phyloP scores from a whole-genome alignment of 2,329 filamentous ascomycete genomes.

The Aspergillus flavus region DNA sequence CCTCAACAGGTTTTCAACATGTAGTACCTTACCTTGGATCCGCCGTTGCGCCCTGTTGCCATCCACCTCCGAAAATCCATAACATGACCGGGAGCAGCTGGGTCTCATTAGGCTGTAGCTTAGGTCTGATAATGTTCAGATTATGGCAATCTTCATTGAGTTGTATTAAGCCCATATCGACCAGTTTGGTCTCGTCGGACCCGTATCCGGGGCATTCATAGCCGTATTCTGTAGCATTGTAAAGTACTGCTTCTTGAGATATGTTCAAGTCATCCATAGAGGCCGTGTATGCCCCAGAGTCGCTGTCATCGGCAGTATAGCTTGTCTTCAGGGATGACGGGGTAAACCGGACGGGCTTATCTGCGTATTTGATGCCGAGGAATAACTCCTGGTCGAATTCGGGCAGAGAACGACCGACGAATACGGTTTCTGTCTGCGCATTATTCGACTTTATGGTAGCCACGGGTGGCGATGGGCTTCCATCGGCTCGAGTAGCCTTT shows the following conservation, averaged over 20 bases:
- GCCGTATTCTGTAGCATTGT: conserved; percentile 35
- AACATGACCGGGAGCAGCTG: conserved; percentile 31
- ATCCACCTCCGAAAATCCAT: conserved; percentile 37
- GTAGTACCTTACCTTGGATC: conserved; percentile 29
- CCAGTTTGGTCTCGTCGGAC: conserved; percentile 29
- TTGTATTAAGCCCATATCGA: conserved; percentile 22
- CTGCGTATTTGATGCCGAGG: conserved; percentile 33
- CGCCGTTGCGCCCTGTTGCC: conserved; percentile 33
- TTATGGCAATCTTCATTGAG: conserved; percentile 32
- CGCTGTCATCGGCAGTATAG: conserved; percentile 27
- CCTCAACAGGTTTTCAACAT: not conserved
- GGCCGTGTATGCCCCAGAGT: conserved; percentile 17
- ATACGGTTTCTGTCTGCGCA: conserved; percentile 17
- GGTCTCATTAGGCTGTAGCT: not conserved
- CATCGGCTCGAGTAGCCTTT: not conserved
- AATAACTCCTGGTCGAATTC: conserved; percentile 33
- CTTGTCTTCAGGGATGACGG: conserved; percentile 24
- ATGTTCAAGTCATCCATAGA: not conserved
- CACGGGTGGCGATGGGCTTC: not conserved
- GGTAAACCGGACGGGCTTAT: conserved; percentile 31
- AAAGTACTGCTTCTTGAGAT: conserved; percentile 14
- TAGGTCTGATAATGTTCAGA: conserved; percentile 30
- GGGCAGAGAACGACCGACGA: conserved; percentile 29
- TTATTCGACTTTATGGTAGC: not conserved
- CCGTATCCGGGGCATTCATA: conserved; percentile 36